Evolutionary conservation across 257 asterid genomes (phyloP).

Genomic region (Oldenlandia corymbosa): DNA sequence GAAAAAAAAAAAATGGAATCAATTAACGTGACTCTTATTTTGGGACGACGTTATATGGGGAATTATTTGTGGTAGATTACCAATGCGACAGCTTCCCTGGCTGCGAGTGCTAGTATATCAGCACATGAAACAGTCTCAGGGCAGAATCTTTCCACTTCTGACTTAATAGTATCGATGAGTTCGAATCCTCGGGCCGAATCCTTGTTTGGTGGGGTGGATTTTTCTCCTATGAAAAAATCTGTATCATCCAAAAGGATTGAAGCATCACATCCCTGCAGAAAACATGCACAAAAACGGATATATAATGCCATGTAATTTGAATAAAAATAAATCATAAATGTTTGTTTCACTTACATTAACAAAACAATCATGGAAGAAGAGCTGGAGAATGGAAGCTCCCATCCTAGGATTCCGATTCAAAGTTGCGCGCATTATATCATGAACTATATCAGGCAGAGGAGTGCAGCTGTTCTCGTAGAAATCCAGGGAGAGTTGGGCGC

Average conservation of each 20-base stretch:
- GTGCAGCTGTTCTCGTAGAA: slow-evolving; percentile 67
- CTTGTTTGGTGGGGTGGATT: slow-evolving; percentile 57
- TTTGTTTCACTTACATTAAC: slow-evolving; percentile 37
- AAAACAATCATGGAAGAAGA: slow-evolving; percentile 73
- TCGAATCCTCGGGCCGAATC: slow-evolving; percentile 66
- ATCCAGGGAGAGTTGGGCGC: slow-evolving; percentile 25
- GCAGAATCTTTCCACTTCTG: slow-evolving; percentile 52
- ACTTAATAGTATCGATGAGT: slow-evolving; percentile 54
- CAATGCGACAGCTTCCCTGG: slow-evolving; percentile 60
- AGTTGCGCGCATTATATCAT: slow-evolving; percentile 58
- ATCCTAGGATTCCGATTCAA: slow-evolving; percentile 46
- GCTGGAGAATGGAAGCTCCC: slow-evolving; percentile 68
- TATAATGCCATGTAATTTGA: not conserved
- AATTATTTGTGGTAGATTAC: slow-evolving; percentile 32
- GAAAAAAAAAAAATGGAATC: not conserved
- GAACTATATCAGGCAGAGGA: slow-evolving; percentile 33
- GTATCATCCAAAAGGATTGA: slow-evolving; percentile 75
- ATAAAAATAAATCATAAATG: not conserved
- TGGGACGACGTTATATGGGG: too few species aligned
- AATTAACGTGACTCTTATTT: too few species aligned
- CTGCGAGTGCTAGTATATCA: slow-evolving; percentile 45
- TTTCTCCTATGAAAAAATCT: slow-evolving; percentile 52
- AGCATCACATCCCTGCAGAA: slow-evolving; percentile 66
- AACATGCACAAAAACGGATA: not conserved
- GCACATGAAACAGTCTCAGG: slow-evolving; percentile 47